A percentile compares a stretch with the other conserved stretches of the same genome.
Conservation (phyloP, 2,329 filamentous ascomycete species). For the Aphanoascus verrucosus region DNA sequence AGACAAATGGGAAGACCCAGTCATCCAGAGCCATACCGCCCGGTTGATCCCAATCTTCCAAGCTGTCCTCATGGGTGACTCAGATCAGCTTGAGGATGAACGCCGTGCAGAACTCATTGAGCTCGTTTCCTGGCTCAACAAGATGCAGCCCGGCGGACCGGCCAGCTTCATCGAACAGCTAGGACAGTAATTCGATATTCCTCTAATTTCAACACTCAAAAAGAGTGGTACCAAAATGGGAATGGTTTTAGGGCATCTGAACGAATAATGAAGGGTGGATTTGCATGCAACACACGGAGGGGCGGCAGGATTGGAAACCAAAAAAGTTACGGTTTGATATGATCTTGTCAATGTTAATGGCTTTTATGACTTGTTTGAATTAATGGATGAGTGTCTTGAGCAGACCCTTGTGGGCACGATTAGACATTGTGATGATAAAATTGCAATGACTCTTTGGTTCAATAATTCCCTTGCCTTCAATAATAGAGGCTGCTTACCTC, state of each 20-base stretch:
- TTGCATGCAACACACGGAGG: not conserved
- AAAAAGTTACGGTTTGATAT: constrained; percentile 9
- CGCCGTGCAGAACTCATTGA: constrained; percentile 38
- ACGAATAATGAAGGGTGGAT: constrained; percentile 7
- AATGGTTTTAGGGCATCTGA: not conserved
- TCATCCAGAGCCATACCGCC: constrained; percentile 37
- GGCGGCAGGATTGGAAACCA: not conserved
- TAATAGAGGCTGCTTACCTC: no score
- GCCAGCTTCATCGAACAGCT: constrained; percentile 28
- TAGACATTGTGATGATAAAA: not conserved
- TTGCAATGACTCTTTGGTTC: not conserved
- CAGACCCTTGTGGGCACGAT: not conserved
- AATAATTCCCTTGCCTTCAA: no score
- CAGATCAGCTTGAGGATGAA: constrained; percentile 40
- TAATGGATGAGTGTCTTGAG: not conserved
- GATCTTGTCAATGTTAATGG: constrained; percentile 4
- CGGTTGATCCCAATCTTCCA: constrained; percentile 40
- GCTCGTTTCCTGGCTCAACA: constrained; percentile 40
- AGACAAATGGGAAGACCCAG: constrained; percentile 39
- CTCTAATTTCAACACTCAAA: not conserved
- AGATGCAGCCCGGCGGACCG: constrained; percentile 33
- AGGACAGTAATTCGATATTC: constrained; percentile 7
- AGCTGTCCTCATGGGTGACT: constrained; percentile 36
- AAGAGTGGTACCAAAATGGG: not conserved
- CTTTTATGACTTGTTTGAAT: not conserved